Base-by-base conservation (phyloP, 345 rosid species). In the Gossypium rotundifolium region DNA sequence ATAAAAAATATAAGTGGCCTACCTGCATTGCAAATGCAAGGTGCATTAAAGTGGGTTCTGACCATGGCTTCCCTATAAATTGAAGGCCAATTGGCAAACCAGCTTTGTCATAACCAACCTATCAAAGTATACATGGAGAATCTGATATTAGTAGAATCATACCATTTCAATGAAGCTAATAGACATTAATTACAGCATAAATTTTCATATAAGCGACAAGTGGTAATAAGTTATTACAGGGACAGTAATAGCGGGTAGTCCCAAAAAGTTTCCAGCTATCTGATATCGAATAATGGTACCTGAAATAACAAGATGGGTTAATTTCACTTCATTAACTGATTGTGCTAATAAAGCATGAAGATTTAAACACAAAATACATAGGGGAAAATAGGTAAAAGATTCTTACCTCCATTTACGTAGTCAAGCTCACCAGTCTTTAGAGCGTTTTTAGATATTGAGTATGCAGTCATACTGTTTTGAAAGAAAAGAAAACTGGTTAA, bases 11-110 rank as follows among this genome's bases (percentile, higher is more conserved):
- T 54, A 49, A 16, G 38, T 8, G 57, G 38, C 7, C 16, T 45
- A 88, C 96, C 96, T 90, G 91, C 85, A 87, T 80, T 63, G 93
- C 90, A 63, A 25, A 79, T 23, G 91, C 91, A 58, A 88, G 62
- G 16, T 84, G 90, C 75, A 90, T 76, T 57, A 90, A 62, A 14
- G 89, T 88, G 17, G 93, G 53, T 57, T 90, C 96, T 33, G 91
- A 88, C 96, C 96, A 90, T 40, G 96, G 96, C 81, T 74, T 87
- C 74, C 96, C 96, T 2, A 88, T 88, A 49, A 90, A 87, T 63
- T 90, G 96, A 46, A 90, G 86, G 33, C 96, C 91, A 40, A 88
- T 85, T 8, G 96, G 96, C 82, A 90, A 68, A 4, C 93, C 90
- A 23, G 67, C 78, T 49, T 75, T 76, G 79, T 90, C 96, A 77